Evolutionary conservation across 2,329 filamentous ascomycete genomes (phyloP).

Genomic region (Diaporthe aspalathi): DNA sequence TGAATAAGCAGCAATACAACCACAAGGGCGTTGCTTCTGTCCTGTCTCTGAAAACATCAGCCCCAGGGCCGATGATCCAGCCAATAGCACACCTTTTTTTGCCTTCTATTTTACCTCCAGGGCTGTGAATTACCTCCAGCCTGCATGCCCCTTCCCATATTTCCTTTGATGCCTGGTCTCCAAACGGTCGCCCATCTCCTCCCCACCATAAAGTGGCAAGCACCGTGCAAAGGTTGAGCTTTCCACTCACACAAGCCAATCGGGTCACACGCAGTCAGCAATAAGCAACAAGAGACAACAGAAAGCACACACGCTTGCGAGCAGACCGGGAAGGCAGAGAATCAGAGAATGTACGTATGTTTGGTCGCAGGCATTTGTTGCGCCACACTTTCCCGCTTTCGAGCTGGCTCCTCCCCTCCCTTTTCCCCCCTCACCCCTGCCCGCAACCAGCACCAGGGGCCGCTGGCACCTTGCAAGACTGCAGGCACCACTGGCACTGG

Average conservation of each 20-base stretch:
- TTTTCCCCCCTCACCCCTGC: conserved; percentile 35
- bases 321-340: too few relatives aligned
- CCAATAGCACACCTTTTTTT: neutral
- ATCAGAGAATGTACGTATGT: too few relatives aligned
- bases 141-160: neutral
- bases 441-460: conserved; percentile 30
- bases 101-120: too few relatives aligned
- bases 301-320: neutral
- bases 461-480: conserved; percentile 27
- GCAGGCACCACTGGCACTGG: conserved; percentile 11
- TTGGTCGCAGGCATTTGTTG: conserved; percentile 10
- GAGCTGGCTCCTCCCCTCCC: conserved; percentile 11
- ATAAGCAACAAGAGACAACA: neutral
- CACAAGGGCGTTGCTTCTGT: neutral
- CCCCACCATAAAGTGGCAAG: conserved; percentile 12
- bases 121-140: neutral
- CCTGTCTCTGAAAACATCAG: neutral
- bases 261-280: conserved; percentile 3
- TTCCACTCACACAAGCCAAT: conserved; percentile 24
- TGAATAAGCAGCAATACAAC: neutral
- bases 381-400: conserved; percentile 37
- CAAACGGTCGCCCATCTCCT: neutral
- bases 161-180: neutral
- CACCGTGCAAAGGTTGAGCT: conserved; percentile 18
- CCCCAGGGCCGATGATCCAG: neutral